Evolutionary conservation across 2,329 filamentous ascomycete species (phyloP).

Genomic region (Bretziella fagacearum): DNA sequence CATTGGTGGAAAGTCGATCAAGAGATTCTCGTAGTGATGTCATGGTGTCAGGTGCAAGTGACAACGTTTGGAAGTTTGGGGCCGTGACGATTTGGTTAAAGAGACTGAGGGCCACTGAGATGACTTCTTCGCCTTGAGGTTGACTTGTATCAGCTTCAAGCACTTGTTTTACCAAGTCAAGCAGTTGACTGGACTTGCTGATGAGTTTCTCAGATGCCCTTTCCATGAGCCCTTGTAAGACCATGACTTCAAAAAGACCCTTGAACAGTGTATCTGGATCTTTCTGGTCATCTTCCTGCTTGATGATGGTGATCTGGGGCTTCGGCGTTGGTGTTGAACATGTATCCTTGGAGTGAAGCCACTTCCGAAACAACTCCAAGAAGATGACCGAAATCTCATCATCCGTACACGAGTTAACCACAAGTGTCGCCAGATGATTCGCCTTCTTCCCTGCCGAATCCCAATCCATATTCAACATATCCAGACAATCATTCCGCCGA

Average conservation of each 20-base stretch:
- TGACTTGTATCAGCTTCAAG: slow-evolving; percentile 30
- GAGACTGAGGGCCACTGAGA: slow-evolving; percentile 40
- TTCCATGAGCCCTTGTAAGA: slow-evolving; percentile 49
- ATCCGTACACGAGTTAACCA: slow-evolving; percentile 34
- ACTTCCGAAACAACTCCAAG: slow-evolving; percentile 38
- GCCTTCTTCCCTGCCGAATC: slow-evolving; percentile 32
- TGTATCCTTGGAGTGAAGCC: slow-evolving; percentile 28
- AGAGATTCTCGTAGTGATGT: slow-evolving; percentile 33
- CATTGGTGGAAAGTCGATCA: slow-evolving; percentile 22
- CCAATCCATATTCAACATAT: slow-evolving; percentile 23
- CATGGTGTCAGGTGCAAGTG: slow-evolving; percentile 27
- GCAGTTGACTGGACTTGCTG: slow-evolving; percentile 43
- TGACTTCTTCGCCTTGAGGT: slow-evolving; percentile 29
- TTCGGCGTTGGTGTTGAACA: slow-evolving; percentile 15
- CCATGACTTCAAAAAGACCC: slow-evolving; percentile 39
- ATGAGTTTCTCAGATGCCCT: slow-evolving; percentile 46
- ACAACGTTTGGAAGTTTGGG: slow-evolving; percentile 35
- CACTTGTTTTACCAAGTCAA: slow-evolving; percentile 46
- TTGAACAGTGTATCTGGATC: slow-evolving; percentile 24
- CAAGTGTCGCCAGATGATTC: slow-evolving; percentile 30
- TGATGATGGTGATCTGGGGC: slow-evolving; percentile 19
- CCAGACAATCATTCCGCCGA: slow-evolving; percentile 10
- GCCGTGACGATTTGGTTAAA: slow-evolving; percentile 43
- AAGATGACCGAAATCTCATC: slow-evolving; percentile 45
- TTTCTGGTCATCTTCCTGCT: slow-evolving; percentile 17